phyloP scores from a whole-genome alignment of 176 grass and related monocot species.

The Puccinellia tenuiflora region DNA sequence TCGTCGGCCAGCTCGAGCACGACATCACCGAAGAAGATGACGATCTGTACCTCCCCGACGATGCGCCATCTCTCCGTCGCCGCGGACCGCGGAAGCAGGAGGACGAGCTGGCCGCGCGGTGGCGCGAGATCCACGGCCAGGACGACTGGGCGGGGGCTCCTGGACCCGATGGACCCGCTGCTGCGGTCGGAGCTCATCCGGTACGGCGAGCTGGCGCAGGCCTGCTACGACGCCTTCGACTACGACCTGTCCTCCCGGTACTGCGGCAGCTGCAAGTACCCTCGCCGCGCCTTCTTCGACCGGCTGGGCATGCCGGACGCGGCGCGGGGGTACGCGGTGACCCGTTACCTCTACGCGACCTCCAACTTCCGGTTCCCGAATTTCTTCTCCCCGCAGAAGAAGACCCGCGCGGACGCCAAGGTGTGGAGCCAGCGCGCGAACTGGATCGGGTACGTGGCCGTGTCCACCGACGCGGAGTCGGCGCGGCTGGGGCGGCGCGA shows the following conservation, averaged over 20 bases:
- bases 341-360: conserved; percentile 67
- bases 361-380: conserved; percentile 53
- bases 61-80: neutral
- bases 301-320: conserved; percentile 41
- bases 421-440: conserved; percentile 82
- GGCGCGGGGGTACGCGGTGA: conserved; percentile 38
- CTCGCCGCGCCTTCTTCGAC: conserved; percentile 35
- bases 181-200: conserved; percentile 69
- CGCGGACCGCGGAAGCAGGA: neutral
- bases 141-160: conserved; percentile 72
- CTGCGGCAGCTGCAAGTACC: conserved; percentile 79
- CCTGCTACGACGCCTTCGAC: conserved; percentile 91
- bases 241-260: conserved; percentile 53
- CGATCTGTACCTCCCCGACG: too few relatives aligned
- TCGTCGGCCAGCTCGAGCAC: conserved; percentile 40
- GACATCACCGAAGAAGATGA: neutral
- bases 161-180: conserved; percentile 74
- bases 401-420: conserved; percentile 21
- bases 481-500: conserved; percentile 71
- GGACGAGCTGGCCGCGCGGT: conserved; percentile 31
- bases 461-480: conserved; percentile 57
- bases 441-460: conserved; percentile 94
- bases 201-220: conserved; percentile 84
- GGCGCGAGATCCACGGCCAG: conserved; percentile 73
- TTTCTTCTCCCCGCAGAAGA: conserved; percentile 7